Evolutionary conservation across 2,329 filamentous ascomycete genomes (phyloP), one percentile per base, ranked within the genome.

Genomic region (Macrophomina phaseolina): DNA sequence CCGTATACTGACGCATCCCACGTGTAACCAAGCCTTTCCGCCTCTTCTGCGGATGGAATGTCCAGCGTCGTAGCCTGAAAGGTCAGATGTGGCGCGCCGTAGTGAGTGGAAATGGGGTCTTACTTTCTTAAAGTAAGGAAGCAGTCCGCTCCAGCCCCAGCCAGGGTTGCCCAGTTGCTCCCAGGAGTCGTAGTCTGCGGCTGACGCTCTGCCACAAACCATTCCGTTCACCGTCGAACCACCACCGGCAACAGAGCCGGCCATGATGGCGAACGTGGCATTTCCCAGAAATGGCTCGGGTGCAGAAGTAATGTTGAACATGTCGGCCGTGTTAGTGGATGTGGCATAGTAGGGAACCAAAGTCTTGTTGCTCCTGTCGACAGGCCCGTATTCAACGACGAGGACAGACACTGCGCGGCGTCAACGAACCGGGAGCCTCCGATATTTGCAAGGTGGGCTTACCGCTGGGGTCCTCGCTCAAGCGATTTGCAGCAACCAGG

Each of bases 161-260:
- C 86, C 87, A 1, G 70, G 66, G 69, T 89, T 89, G 0, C 87
- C 87, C 9, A 90, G 75, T 36, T 79, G 75, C 55, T 82, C 84
- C 87, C 87, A 90, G 0, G 81, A 81, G 73, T 89, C 83, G 56
- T 77, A 30, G 36, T 71, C 72, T 7, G 67, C 48, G n/a, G 67
- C 67, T 16, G 70, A 73, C 30, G 70, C 73, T 14, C 76, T 74
- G 60, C 76, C 75, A 74, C 73, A 76, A 34, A 51, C 46, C 23
- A 32, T 72, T 72, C 77, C 77, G 70, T 81, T 80, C 58, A 80
- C 78, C 3, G 72, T 72, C 18, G 74, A 78, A 4, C 76, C 78
- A 18, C 77, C 79, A 48, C 76, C 75, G 2, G 79, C 69, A 1
- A 75, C 75, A 64, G 77, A 79, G 14, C 77, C 78, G 18, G 77